Conservation (phyloP, 805 yeast genomes). For the Ogataea thermomethanolica region DNA sequence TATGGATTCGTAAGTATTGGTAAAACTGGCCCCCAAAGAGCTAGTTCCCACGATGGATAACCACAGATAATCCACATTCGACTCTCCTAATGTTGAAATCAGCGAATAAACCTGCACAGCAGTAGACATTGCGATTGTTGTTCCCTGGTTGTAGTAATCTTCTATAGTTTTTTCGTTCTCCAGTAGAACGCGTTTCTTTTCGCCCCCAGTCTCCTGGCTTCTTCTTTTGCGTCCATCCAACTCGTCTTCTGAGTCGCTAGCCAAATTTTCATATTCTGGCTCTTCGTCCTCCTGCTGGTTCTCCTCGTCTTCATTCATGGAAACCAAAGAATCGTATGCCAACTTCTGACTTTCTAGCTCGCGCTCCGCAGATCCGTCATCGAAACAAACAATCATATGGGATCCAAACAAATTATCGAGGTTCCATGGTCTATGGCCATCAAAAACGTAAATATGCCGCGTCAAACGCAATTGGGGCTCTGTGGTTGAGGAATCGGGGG, state of each 20-base stretch:
- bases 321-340: slow-evolving; percentile 57
- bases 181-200: slow-evolving; percentile 38
- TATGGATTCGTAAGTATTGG: slow-evolving; percentile 67
- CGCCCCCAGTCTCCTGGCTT: slow-evolving; percentile 32
- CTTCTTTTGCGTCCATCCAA: slow-evolving; percentile 28
- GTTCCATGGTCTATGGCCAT: slow-evolving; percentile 96
- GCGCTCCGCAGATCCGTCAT: slow-evolving; percentile 74
- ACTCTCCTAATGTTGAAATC: slow-evolving; percentile 78
- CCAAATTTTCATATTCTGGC: slow-evolving; percentile 25
- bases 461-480: slow-evolving; percentile 34
- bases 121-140: slow-evolving; percentile 68
- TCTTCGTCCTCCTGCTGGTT: slow-evolving; percentile 37
- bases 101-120: slow-evolving; percentile 80
- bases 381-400: slow-evolving; percentile 72
- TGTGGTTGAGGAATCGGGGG: slow-evolving; percentile 27
- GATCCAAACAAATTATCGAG: slow-evolving; percentile 88
- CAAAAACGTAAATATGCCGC: slow-evolving; percentile 75
- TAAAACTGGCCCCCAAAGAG: slow-evolving; percentile 68
- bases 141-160: slow-evolving; percentile 79
- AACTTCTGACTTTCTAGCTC: slow-evolving; percentile 51
- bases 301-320: slow-evolving; percentile 36
- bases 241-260: slow-evolving; percentile 28
- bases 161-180: slow-evolving; percentile 58
- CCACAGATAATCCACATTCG: slow-evolving; percentile 72
- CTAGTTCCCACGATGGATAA: slow-evolving; percentile 84